Evolutionary conservation across 352 stramenopile genomes (phyloP).

Genomic region (Pythium aquatile): DNA sequence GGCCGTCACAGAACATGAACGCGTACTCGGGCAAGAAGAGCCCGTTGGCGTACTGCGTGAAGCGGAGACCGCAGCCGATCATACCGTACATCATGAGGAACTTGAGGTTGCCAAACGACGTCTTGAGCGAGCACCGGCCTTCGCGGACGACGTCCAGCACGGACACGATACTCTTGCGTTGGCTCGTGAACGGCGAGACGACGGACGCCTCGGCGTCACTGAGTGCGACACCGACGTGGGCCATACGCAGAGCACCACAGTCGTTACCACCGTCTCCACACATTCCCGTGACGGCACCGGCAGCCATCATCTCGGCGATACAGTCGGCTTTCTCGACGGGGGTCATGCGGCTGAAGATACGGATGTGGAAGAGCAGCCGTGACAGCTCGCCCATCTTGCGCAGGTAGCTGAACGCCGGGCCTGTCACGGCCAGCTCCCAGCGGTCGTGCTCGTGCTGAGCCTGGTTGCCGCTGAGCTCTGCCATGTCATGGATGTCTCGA

Average conservation of each 20-base stretch:
- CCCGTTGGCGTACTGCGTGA: slow-evolving; percentile 67
- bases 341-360: slow-evolving; percentile 82
- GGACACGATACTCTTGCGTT: slow-evolving; percentile 68
- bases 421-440: slow-evolving; percentile 61
- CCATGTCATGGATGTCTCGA: slow-evolving; percentile 48
- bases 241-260: slow-evolving; percentile 89
- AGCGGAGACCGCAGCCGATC: slow-evolving; percentile 49
- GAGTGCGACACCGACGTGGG: slow-evolving; percentile 88
- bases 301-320: slow-evolving; percentile 63
- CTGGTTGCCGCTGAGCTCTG: slow-evolving; percentile 31
- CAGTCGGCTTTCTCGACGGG: slow-evolving; percentile 67
- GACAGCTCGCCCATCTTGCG: slow-evolving; percentile 59
- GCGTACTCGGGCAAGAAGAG: slow-evolving; percentile 72
- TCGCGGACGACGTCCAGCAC: slow-evolving; percentile 85
- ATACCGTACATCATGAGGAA: slow-evolving; percentile 87
- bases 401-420: slow-evolving; percentile 67
- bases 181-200: slow-evolving; percentile 78
- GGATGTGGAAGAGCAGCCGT: slow-evolving; percentile 56
- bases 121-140: slow-evolving; percentile 83
- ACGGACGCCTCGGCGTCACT: slow-evolving; percentile 87
- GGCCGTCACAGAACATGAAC: slow-evolving; percentile 69
- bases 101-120: slow-evolving; percentile 82
- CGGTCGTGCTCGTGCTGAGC: slow-evolving; percentile 19
- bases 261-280: slow-evolving; percentile 89
- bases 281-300: slow-evolving; percentile 75